These are phyloP conservation scores for Fusarium drepaniforme DNA, from an alignment of 2,329 filamentous ascomycete species.

Conservation along the genomic window DNA sequence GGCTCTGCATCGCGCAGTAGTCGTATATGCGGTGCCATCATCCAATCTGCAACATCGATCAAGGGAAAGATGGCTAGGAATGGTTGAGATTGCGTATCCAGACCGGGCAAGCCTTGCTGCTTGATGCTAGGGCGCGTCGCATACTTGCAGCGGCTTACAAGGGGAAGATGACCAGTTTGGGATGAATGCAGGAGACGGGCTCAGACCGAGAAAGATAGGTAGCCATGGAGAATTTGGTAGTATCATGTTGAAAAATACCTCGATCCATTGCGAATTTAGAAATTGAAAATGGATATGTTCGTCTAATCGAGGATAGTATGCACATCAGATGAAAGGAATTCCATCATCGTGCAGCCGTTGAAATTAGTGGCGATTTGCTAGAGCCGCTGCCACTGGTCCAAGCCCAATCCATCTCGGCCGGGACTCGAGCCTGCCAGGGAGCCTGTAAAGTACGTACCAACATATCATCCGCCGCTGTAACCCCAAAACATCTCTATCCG, in stretches of 20 bases:
- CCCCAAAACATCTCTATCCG: neutral
- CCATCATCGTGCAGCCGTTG: conserved; percentile 41
- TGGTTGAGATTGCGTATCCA: conserved; percentile 33
- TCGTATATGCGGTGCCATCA: neutral
- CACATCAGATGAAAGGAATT: conserved; percentile 11
- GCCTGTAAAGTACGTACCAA: conserved; percentile 4
- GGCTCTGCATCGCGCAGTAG: conserved; percentile 1
- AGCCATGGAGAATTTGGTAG: too few relatives aligned
- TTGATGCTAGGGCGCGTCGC: conserved; percentile 15
- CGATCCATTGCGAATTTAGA: neutral
- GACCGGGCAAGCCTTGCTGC: neutral
- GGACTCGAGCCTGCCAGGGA: conserved; percentile 5
- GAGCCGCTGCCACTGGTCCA: conserved; percentile 19
- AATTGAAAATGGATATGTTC: neutral
- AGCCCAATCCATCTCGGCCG: conserved; percentile 14
- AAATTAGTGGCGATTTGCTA: conserved; percentile 39
- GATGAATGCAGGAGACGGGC: conserved; percentile 29
- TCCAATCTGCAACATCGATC: neutral
- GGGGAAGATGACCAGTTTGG: conserved; percentile 27
- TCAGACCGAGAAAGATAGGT: neutral
- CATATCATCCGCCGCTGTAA: neutral
- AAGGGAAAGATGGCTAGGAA: conserved; percentile 27
- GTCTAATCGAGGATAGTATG: neutral
- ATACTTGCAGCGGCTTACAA: conserved; percentile 28
- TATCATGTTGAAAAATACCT: too few relatives aligned